Evolutionary conservation across 2,329 filamentous ascomycete genomes (phyloP).

Genomic region (Aureobasidium zeae): DNA sequence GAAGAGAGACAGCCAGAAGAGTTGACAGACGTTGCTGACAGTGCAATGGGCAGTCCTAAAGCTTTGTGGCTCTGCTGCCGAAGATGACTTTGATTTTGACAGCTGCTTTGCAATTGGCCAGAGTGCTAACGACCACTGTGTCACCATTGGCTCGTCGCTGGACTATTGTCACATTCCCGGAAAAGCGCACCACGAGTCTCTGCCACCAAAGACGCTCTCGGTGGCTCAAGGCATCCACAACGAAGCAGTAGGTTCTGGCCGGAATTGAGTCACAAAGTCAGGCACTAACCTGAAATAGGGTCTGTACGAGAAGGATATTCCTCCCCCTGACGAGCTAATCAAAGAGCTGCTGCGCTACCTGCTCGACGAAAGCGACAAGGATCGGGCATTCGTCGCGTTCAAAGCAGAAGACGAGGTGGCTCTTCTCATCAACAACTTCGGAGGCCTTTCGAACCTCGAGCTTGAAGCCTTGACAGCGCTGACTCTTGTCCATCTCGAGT

Average conservation of each 20-base stretch:
- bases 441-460: conserved; percentile 40
- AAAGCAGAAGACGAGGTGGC: conserved; percentile 36
- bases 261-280: background rate
- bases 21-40: background rate
- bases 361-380: conserved; percentile 38
- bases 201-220: conserved; percentile 28
- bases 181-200: conserved; percentile 39
- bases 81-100: conserved; percentile 38
- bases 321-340: conserved; percentile 40
- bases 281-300: conserved; percentile 25
- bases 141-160: conserved; percentile 43
- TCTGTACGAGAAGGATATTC: conserved; percentile 38
- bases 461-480: conserved; percentile 40
- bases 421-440: conserved; percentile 43
- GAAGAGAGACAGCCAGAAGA: background rate
- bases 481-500: conserved; percentile 32
- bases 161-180: conserved; percentile 47
- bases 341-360: conserved; percentile 41
- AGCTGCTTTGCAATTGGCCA: conserved; percentile 37
- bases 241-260: conserved; percentile 34
- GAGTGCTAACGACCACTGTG: conserved; percentile 37
- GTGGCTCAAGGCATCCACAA: conserved; percentile 45
- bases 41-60: conserved; percentile 33
- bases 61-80: conserved; percentile 38
- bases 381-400: conserved; percentile 43